Percentiles rank a stretch among this genome's conserved stretches.
Evolutionary conservation across 108 stramenopile genomes (phyloP).

Genomic region (Phaeodactylum tricornutum): DNA sequence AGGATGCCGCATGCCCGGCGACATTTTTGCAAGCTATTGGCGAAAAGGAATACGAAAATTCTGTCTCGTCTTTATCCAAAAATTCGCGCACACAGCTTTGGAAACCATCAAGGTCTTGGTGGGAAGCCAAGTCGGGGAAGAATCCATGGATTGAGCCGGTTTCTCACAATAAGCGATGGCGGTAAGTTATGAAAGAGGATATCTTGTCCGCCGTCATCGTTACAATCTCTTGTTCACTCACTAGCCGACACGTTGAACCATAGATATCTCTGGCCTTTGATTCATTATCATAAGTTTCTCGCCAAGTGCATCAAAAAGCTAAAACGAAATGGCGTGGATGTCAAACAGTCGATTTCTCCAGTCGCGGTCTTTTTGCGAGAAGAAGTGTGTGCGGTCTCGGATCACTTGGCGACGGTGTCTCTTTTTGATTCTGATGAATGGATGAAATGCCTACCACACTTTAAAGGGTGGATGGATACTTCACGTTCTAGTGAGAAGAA

Average conservation of each 20-base stretch:
- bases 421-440: constrained; percentile 77
- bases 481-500: constrained; percentile 21
- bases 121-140: constrained; percentile 85
- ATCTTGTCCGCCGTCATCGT: no score
- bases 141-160: constrained; percentile 87
- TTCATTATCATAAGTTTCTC: constrained; percentile 87
- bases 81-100: constrained; percentile 71
- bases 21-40: constrained; percentile 84
- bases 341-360: constrained; percentile 62
- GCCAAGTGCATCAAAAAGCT: constrained; percentile 87
- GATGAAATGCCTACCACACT: constrained; percentile 59
- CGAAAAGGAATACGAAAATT: constrained; percentile 56
- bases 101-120: constrained; percentile 85
- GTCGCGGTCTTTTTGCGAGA: constrained; percentile 75
- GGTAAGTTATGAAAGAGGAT: constrained; percentile 50
- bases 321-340: constrained; percentile 78
- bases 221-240: no score
- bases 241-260: no score
- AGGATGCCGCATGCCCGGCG: constrained; percentile 37
- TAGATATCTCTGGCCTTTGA: constrained; percentile 86
- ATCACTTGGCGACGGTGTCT: constrained; percentile 74
- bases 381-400: constrained; percentile 82
- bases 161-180: constrained; percentile 82
- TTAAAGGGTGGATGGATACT: constrained; percentile 64
- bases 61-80: constrained; percentile 13